Evolutionary conservation across 352 stramenopile species (phyloP), one percentile per base, ranked within the genome.

Genomic region (Globisporangium recalcitrans): DNA sequence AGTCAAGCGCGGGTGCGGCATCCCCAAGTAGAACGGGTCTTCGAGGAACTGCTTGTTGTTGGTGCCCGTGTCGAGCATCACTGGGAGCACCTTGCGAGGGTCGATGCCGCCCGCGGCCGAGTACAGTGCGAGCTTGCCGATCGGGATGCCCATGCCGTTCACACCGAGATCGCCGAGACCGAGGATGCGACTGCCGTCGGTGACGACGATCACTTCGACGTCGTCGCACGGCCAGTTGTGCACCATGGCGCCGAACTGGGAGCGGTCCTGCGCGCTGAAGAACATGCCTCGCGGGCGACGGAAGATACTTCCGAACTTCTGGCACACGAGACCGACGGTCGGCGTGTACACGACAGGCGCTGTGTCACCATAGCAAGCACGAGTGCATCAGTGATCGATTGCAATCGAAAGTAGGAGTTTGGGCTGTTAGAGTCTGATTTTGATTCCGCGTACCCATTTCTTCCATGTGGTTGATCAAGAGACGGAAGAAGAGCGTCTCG

Each of bases 121-220:
- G 77, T 99, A 99, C 54, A 99, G 84, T 47, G 82, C 92, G 16
- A 98, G 77, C 65, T 98, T 98, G 54, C 96, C 96, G 55, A 99
- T 98, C 1, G 96, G 96, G 65, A 99, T 99, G 34, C 94, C 96
- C 95, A 99, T 99, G 52, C 97, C 97, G 73, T 98, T 98, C 4
- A 87, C 87, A 54, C 97, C 97, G 19, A 99, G 77, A 71, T 99
- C 97, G 51, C 97, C 97, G 10, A 99, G 82, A 62, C 97, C 97
- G 1, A 99, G 77, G 65, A 99, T 99, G 59, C 96, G 82, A 61
- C 81, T 95, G 42, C 97, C 97, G 71, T 99, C 97, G 1, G 97
- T 99, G 13, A 99, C 93, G 40, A 99, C 96, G 68, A 99, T 98
- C 46, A 98, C 92, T 46, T 96, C 82, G n/a, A 98, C 94, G 75